phyloP scores from a whole-genome alignment of 352 stramenopile species.

The Globisporangium lucens region DNA sequence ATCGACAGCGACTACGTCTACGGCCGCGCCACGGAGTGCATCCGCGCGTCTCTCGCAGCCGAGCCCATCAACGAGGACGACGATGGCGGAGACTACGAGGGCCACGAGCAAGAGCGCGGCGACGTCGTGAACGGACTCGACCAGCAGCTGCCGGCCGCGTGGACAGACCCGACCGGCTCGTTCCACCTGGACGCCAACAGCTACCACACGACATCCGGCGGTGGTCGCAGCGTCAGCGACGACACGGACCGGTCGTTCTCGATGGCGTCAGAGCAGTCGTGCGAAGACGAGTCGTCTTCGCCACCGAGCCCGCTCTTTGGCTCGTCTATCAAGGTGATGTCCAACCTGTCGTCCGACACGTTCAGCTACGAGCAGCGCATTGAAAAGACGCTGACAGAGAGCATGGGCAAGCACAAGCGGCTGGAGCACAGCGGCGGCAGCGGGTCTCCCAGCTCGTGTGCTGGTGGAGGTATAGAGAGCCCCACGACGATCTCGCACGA shows the following conservation, averaged over 20 bases:
- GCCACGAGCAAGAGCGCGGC: slow-evolving; percentile 20
- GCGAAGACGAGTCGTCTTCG: slow-evolving; percentile 23
- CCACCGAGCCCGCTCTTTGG: slow-evolving; percentile 21
- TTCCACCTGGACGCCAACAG: slow-evolving; percentile 20
- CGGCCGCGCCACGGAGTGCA: slow-evolving; percentile 22
- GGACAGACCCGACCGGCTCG: slow-evolving; percentile 7
- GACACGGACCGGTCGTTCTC: slow-evolving; percentile 69
- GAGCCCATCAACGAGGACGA: slow-evolving; percentile 16
- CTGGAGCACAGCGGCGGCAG: slow-evolving; percentile 22
- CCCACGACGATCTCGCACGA: slow-evolving; percentile 23
- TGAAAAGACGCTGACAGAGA: slow-evolving; percentile 54
- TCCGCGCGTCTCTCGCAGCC: slow-evolving; percentile 19
- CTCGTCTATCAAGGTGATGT: not conserved
- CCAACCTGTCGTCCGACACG: not conserved
- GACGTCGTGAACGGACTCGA: slow-evolving; percentile 30
- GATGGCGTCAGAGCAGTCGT: slow-evolving; percentile 50
- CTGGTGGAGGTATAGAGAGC: slow-evolving; percentile 9
- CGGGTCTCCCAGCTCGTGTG: not conserved
- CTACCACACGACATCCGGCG: slow-evolving; percentile 26
- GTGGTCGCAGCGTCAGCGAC: slow-evolving; percentile 46
- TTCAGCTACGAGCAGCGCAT: slow-evolving; percentile 63
- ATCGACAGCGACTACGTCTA: slow-evolving; percentile 50
- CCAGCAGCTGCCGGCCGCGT: slow-evolving; percentile 11
- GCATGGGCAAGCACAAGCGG: slow-evolving; percentile 35
- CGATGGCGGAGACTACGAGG: slow-evolving; percentile 31